Base-by-base conservation (phyloP, 352 stramenopile genomes). In the Pythium dissotocum region DNA sequence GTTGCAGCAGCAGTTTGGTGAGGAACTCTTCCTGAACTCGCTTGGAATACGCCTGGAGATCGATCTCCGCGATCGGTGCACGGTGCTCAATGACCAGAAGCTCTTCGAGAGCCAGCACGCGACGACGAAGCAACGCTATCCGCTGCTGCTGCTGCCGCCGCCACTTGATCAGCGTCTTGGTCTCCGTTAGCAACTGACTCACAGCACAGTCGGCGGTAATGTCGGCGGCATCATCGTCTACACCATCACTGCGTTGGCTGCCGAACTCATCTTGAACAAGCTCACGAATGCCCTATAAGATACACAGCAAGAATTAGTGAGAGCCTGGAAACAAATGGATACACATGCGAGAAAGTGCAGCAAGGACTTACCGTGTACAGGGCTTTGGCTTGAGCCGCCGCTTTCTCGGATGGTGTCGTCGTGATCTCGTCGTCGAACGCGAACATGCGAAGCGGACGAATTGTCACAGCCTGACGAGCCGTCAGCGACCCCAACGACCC, bases 1-100 rank as follows among this genome's bases (percentile, higher is more conserved):
- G 76, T 4, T 75, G 58, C 21, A 77, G 53, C 14, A 83, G 46
- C 10, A 72, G 60, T 18, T 79, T 56, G 18, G 68, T 68, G 12
- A 89, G 55, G 14, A 76, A 52, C 13, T 58, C 6, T 36, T 77
- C 67, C 51, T 81, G 79, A 9, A 78, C 58, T 2, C 53, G 35
- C 13, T 75, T 26, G 1, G 56, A 71, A 52, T 80, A 88, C 14
- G 61, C 71, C 14, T 58, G 35, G 21, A 80, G 65, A 52, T 71
- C 35, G 4, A 28, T 12, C 21, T 69, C 35, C 32, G 48, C 54
- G 52, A 71, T 59, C 42, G 79, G 73, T 6, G 77, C 67, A 16
- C 66, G 59, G 38, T 73, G 46, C 0, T 74, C 60, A 30, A 72
- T 65, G 0, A n/a, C 56, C 8, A 81, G 67, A n/a, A 63, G 42